phyloP scores from a whole-genome alignment of 441 rosid genomes.

The Gossypium aridum region DNA sequence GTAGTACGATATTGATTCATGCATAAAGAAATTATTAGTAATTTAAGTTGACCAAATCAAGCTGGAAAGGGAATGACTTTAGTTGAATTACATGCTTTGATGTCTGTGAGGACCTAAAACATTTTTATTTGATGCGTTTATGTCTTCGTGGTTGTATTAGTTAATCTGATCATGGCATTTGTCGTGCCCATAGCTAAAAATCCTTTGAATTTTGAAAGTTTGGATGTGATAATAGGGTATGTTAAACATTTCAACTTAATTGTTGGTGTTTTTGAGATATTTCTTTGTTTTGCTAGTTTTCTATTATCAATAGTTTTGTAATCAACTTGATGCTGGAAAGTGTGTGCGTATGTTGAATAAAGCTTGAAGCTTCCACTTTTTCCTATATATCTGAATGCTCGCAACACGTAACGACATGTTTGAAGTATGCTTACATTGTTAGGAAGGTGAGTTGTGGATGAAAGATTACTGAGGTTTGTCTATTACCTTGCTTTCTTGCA shows the following conservation, averaged over 20 bases:
- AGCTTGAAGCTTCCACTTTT: background rate
- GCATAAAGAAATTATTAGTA: background rate
- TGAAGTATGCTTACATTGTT: background rate
- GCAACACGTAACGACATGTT: background rate
- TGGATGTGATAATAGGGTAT: background rate
- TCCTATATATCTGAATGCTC: background rate
- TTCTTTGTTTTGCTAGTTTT: background rate
- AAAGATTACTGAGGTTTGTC: background rate
- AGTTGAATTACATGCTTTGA: background rate
- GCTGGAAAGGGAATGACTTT: background rate
- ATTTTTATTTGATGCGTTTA: background rate
- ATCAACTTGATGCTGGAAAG: background rate
- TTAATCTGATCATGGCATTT: background rate
- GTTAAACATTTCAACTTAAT: background rate
- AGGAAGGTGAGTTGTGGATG: background rate
- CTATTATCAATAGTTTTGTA: background rate
- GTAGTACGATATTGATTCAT: background rate
- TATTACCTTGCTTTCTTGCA: background rate
- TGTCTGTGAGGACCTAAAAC: background rate
- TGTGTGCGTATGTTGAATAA: background rate
- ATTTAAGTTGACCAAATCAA: background rate
- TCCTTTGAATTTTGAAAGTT: slow-evolving; percentile 4
- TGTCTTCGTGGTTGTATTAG: slow-evolving; percentile 5
- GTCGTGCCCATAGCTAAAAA: background rate
- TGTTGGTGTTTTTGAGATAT: background rate